phyloP scores from a whole-genome alignment of 2,329 filamentous ascomycete genomes.

The Beauveria medogensis region DNA sequence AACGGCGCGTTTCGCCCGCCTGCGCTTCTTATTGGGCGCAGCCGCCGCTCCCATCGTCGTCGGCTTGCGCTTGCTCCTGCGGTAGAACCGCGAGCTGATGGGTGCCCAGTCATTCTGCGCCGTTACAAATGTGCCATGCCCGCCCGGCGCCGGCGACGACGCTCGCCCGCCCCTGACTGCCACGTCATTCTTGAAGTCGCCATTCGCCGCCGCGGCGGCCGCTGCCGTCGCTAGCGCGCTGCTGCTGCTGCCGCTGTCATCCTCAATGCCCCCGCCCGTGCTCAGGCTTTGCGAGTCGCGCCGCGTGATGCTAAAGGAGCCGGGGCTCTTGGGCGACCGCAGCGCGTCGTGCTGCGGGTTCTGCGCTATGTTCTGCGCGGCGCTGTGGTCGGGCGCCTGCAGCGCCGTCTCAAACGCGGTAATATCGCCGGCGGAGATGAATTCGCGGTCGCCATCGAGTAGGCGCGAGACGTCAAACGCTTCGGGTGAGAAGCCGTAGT shows the following conservation, averaged over 20 bases:
- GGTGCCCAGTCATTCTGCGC: slow-evolving; percentile 96
- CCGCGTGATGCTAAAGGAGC: slow-evolving; percentile 35
- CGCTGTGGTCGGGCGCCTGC: slow-evolving; percentile 70
- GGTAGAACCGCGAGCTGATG: slow-evolving; percentile 60
- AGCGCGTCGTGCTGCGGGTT: slow-evolving; percentile 22
- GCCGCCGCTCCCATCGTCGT: not conserved
- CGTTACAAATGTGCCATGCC: slow-evolving; percentile 59
- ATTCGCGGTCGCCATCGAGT: slow-evolving; percentile 74
- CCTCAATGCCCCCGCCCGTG: slow-evolving; percentile 17
- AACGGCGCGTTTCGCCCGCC: slow-evolving; percentile 30
- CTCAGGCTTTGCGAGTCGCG: slow-evolving; percentile 27
- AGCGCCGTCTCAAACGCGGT: slow-evolving; percentile 74
- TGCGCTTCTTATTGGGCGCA: slow-evolving; percentile 14
- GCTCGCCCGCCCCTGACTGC: slow-evolving; percentile 13
- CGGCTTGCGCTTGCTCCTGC: slow-evolving; percentile 28
- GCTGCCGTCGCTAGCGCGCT: slow-evolving; percentile 21
- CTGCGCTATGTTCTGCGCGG: slow-evolving; percentile 17
- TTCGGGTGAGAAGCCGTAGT: slow-evolving; percentile 51
- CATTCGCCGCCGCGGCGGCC: not conserved
- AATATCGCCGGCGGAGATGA: slow-evolving; percentile 65
- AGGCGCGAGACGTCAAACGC: slow-evolving; percentile 62
- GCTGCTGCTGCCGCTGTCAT: slow-evolving; percentile 20
- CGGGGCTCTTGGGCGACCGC: slow-evolving; percentile 33
- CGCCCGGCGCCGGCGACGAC: not conserved
- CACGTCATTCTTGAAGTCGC: slow-evolving; percentile 24